Conservation (phyloP, 1,139 yeast genomes). For the Pichia kudriavzevii region DNA sequence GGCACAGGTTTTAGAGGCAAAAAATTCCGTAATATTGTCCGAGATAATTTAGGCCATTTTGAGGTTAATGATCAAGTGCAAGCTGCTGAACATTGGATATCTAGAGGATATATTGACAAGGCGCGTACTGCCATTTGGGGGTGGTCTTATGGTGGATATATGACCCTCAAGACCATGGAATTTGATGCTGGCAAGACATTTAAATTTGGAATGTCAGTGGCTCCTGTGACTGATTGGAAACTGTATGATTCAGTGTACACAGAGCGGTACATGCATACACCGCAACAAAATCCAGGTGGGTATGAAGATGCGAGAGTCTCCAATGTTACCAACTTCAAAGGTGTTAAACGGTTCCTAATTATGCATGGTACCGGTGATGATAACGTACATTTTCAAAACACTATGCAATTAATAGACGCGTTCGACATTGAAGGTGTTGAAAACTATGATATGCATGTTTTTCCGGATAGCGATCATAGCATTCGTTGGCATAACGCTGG, state of each 20-base stretch:
- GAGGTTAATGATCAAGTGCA: conserved; percentile 67
- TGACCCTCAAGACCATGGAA: conserved; percentile 68
- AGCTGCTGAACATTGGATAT: conserved; percentile 56
- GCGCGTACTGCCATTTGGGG: conserved; percentile 68
- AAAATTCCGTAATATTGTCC: conserved; percentile 53
- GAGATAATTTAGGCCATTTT: conserved; percentile 57
- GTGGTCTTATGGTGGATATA: conserved; percentile 79
- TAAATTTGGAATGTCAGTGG: conserved; percentile 67
- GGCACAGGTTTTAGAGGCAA: conserved; percentile 70
- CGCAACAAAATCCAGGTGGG: conserved; percentile 53
- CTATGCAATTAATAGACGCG: conserved; percentile 55
- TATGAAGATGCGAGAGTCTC: conserved; percentile 48
- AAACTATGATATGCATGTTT: conserved; percentile 65
- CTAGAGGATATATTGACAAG: conserved; percentile 48
- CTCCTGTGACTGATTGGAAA: conserved; percentile 77
- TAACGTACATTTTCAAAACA: conserved; percentile 72
- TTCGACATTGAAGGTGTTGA: conserved; percentile 52
- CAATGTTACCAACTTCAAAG: conserved; percentile 39
- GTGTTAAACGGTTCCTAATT: conserved; percentile 52
- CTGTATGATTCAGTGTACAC: conserved; percentile 72
- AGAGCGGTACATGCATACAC: conserved; percentile 70
- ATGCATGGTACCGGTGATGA: conserved; percentile 84
- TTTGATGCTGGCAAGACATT: conserved; percentile 53
- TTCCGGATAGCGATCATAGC: conserved; percentile 74
- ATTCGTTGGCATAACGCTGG: conserved; percentile 67